Conservation (phyloP, 768 basidiomycete genomes). For the Boletus sp. region DNA sequence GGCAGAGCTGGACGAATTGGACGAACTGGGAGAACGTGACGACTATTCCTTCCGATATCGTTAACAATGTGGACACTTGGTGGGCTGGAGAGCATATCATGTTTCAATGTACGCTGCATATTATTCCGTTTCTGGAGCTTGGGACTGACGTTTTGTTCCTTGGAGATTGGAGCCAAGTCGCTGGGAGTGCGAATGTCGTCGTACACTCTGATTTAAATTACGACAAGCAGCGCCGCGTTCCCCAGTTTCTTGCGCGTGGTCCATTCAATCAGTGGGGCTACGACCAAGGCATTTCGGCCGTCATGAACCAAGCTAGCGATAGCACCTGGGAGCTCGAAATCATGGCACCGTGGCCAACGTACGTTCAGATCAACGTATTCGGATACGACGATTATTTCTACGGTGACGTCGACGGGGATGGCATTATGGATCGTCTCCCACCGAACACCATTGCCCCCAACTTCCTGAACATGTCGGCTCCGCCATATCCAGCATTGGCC, state of each 20-base stretch:
- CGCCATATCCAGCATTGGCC: slow-evolving; percentile 81
- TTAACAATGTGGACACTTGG: slow-evolving; percentile 47
- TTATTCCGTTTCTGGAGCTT: background rate
- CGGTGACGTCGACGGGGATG: slow-evolving; percentile 85
- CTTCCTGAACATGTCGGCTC: slow-evolving; percentile 88
- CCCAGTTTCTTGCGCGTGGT: slow-evolving; percentile 84
- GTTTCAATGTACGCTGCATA: slow-evolving; percentile 67
- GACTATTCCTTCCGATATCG: slow-evolving; percentile 54
- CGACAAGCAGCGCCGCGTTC: slow-evolving; percentile 65
- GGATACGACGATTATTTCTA: slow-evolving; percentile 91
- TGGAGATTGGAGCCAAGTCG: slow-evolving; percentile 74
- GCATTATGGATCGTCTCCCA: slow-evolving; percentile 84
- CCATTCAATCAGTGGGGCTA: slow-evolving; percentile 92
- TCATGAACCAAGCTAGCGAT: slow-evolving; percentile 62
- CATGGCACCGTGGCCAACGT: slow-evolving; percentile 89
- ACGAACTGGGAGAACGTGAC: slow-evolving; percentile 71
- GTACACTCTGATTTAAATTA: slow-evolving; percentile 76
- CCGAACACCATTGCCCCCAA: slow-evolving; percentile 85
- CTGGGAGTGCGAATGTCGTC: slow-evolving; percentile 59
- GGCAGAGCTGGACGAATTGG: slow-evolving; percentile 82
- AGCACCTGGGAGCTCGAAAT: slow-evolving; percentile 84
- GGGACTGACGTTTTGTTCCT: background rate
- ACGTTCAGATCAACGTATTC: slow-evolving; percentile 87
- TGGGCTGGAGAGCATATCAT: slow-evolving; percentile 86
- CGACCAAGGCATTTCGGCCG: slow-evolving; percentile 72